phyloP scores from a whole-genome alignment of 2,329 filamentous ascomycete genomes.

The Colletotrichum tamarilloi region DNA sequence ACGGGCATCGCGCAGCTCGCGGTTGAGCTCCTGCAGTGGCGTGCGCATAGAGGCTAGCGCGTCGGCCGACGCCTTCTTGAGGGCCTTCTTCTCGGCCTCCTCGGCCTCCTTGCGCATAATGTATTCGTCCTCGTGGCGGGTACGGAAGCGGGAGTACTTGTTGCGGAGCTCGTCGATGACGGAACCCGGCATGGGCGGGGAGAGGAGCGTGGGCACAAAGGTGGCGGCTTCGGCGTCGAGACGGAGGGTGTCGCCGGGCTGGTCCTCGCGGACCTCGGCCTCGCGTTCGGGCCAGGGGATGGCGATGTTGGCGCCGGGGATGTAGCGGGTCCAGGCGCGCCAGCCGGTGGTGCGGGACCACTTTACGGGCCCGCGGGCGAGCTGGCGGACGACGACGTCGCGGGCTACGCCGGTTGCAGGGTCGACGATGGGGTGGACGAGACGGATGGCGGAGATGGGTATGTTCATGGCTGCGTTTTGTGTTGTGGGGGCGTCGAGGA shows the following conservation, averaged over 20 bases:
- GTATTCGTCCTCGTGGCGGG: conserved; percentile 81
- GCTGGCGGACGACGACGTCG: conserved; percentile 82
- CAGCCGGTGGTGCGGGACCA: conserved; percentile 58
- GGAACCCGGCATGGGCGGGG: conserved; percentile 80
- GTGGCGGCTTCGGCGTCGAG: conserved; percentile 79
- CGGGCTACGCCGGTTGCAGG: conserved; percentile 70
- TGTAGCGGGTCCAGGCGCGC: conserved; percentile 64
- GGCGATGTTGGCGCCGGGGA: conserved; percentile 76
- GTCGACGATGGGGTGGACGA: conserved; percentile 81
- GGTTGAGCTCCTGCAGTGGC: conserved; percentile 70
- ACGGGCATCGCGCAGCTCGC: conserved; percentile 62
- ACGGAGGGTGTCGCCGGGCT: conserved; percentile 77
- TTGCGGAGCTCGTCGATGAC: conserved; percentile 89
- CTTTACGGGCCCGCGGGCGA: conserved; percentile 64
- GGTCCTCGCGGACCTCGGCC: conserved; percentile 61
- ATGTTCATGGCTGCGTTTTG: conserved; percentile 68
- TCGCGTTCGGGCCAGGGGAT: conserved; percentile 80
- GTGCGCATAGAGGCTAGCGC: conserved; percentile 58
- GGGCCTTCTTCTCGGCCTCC: conserved; percentile 59
- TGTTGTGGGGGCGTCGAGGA: conserved; percentile 49
- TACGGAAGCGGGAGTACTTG: conserved; percentile 85
- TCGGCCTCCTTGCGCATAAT: conserved; percentile 71
- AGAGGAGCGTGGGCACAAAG: conserved; percentile 81
- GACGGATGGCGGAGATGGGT: conserved; percentile 78
- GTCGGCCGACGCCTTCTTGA: conserved; percentile 66